Conservation (phyloP, 306 rosid genomes). For the Ormosia emarginata region DNA sequence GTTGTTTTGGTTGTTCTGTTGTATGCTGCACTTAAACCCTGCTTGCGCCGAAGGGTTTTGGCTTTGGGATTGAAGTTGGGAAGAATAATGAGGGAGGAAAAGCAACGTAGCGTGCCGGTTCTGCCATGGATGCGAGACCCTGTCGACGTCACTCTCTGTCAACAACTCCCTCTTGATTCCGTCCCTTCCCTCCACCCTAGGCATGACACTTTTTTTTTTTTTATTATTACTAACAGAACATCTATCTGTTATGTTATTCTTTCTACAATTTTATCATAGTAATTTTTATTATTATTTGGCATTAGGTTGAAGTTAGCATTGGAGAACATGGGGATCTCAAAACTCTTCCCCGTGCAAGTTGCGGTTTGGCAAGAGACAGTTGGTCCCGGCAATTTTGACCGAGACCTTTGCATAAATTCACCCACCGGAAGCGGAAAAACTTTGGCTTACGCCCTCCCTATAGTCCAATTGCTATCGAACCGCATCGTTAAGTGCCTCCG, state of each 20-base stretch:
- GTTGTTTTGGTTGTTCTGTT: too few species aligned
- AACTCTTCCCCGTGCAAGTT: constrained; percentile 77
- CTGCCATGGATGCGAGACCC: constrained; percentile 97
- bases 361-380: constrained; percentile 86
- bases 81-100: constrained; percentile 44
- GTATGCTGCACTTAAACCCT: too few species aligned
- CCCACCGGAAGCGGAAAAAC: constrained; percentile 98
- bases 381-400: constrained; percentile 80
- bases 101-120: constrained; percentile 47
- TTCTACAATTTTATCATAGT: neutral
- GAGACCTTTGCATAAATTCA: constrained; percentile 84
- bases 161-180: constrained; percentile 43
- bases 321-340: constrained; percentile 53
- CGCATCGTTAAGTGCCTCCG: constrained; percentile 59
- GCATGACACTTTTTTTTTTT: too few species aligned
- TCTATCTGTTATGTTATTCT: neutral
- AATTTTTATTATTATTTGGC: neutral
- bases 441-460: constrained; percentile 86
- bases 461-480: constrained; percentile 64
- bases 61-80: neutral
- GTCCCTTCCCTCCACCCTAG: constrained; percentile 63
- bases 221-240: too few species aligned
- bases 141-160: constrained; percentile 47
- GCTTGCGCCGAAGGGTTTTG: neutral
- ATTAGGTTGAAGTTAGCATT: constrained; percentile 62